Conservation (phyloP, 176 grass and related monocot species). For the Carex pumila region DNA sequence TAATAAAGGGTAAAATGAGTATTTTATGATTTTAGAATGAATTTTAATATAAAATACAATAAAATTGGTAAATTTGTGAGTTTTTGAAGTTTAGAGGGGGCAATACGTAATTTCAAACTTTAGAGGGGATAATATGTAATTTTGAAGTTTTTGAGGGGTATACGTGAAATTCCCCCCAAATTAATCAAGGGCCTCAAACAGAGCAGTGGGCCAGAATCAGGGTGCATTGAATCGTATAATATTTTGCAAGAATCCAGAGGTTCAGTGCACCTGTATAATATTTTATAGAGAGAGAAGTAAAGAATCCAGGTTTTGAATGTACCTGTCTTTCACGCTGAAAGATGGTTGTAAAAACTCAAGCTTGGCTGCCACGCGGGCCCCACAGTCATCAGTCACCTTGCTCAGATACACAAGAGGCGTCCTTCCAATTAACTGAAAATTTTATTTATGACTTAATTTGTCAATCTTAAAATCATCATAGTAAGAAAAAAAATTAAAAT, state of each 20-base stretch:
- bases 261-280: background rate
- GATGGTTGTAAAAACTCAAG: conserved; percentile 85
- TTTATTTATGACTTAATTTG: background rate
- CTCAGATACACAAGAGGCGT: conserved; percentile 91
- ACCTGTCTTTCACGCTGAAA: conserved; percentile 96
- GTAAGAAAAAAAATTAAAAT: background rate
- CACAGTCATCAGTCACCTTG: conserved; percentile 77
- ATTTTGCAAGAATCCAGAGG: background rate
- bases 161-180: no score
- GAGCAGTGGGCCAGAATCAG: background rate
- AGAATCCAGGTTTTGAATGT: background rate
- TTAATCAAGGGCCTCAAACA: background rate
- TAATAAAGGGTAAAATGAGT: no score
- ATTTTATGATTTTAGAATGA: no score
- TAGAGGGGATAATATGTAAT: no score
- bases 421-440: conserved; percentile 62
- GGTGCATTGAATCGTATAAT: background rate
- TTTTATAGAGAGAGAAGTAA: background rate
- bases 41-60: no score
- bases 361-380: conserved; percentile 71
- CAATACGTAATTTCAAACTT: no score
- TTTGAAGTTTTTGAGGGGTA: no score
- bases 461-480: background rate
- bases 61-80: no score
- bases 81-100: no score